Percentiles rank a stretch among this genome's conserved stretches.
These are phyloP conservation scores for Smithsoniella earleae DNA, from an alignment of 163 green algal genomes.

Conservation along the genomic window DNA sequence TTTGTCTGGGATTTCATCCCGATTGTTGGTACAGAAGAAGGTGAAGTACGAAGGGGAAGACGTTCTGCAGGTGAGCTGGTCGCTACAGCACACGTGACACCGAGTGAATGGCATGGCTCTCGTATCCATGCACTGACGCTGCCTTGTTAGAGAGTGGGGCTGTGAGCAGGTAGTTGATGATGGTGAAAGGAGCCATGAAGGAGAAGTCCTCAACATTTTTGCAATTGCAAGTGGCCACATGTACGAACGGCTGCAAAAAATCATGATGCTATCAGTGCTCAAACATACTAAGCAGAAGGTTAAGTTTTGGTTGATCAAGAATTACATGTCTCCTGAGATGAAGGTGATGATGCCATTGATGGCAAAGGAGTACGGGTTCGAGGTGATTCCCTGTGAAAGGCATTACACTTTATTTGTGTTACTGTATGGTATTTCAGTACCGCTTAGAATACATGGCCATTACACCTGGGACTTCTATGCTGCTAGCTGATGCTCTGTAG, in stretches of 20 bases:
- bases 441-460: too few species aligned
- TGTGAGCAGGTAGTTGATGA: neutral
- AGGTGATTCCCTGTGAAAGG: too few species aligned
- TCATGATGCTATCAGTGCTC: constrained; percentile 92
- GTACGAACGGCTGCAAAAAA: constrained; percentile 98
- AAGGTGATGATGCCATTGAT: constrained; percentile 81
- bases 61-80: neutral
- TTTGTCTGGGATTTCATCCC: neutral
- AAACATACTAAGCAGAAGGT: constrained; percentile 75
- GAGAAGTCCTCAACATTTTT: constrained; percentile 89
- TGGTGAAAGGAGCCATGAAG: constrained; percentile 2
- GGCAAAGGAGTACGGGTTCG: constrained; percentile 80
- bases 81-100: neutral
- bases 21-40: constrained; percentile 20
- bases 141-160: neutral
- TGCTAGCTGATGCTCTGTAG: too few species aligned
- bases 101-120: neutral
- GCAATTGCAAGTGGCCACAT: constrained; percentile 92
- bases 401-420: too few species aligned
- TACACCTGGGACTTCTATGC: too few species aligned
- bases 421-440: too few species aligned
- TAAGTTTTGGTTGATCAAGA: constrained; percentile 99
- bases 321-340: constrained; percentile 93
- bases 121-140: neutral
- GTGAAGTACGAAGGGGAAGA: constrained; percentile 6